Conservation (phyloP, 768 basidiomycete genomes). For the Podaxis mareebaensis region DNA sequence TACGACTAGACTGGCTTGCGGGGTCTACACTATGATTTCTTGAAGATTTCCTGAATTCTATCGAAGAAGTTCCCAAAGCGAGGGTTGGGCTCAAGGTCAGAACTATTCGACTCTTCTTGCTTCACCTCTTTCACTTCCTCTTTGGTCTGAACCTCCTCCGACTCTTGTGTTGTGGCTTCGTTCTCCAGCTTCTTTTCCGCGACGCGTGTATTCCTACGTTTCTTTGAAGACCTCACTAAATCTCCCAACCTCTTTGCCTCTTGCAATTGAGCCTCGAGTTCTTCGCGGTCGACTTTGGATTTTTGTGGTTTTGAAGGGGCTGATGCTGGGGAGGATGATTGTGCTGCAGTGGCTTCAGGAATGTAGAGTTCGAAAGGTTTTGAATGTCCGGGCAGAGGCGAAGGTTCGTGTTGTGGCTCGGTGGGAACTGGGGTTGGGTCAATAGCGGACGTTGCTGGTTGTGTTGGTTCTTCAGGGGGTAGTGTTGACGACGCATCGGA, state of each 20-base stretch:
- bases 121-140: neutral
- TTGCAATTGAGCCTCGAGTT: neutral
- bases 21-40: neutral
- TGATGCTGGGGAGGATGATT: neutral
- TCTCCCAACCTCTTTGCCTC: slow-evolving; percentile 1
- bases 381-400: neutral
- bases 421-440: neutral
- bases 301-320: neutral
- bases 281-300: neutral
- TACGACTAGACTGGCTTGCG: neutral
- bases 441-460: too few species aligned
- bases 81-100: neutral
- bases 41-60: slow-evolving; percentile 4
- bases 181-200: neutral
- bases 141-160: neutral
- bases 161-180: neutral
- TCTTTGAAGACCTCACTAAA: neutral
- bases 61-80: neutral
- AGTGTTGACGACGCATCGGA: neutral
- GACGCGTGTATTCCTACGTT: neutral
- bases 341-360: neutral
- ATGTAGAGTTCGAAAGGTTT: neutral
- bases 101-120: neutral
- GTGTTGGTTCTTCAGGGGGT: neutral
- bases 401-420: neutral